Conservation (phyloP, 305 asterid genomes). For the Fraxinus platypoda region DNA sequence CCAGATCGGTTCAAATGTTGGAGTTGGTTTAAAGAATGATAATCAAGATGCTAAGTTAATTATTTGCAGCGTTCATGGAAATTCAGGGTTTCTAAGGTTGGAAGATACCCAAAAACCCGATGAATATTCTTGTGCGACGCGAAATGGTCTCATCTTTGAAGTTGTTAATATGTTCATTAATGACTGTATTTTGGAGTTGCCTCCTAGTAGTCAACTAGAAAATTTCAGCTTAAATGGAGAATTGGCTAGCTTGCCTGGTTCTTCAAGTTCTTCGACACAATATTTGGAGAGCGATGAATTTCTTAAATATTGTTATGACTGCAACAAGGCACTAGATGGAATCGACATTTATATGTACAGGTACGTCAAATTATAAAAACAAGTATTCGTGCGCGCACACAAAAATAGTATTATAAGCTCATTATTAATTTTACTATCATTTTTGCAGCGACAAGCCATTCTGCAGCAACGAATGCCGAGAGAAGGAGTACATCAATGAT, state of each 20-base stretch:
- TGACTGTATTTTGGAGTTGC: slow-evolving; percentile 37
- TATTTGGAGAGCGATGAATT: background rate
- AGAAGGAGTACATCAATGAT: background rate
- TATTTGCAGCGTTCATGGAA: background rate
- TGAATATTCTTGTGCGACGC: background rate
- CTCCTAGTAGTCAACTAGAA: slow-evolving; percentile 3
- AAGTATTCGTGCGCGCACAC: background rate
- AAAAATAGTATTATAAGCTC: background rate
- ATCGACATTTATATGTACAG: slow-evolving; percentile 26
- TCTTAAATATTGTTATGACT: slow-evolving; percentile 24
- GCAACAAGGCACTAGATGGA: background rate
- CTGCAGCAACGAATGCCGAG: slow-evolving; percentile 32
- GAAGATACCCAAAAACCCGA: background rate
- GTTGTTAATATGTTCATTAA: slow-evolving; percentile 21
- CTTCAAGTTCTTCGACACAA: background rate
- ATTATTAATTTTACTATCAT: background rate
- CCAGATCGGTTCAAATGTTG: background rate
- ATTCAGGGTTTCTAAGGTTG: background rate
- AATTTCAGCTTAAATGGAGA: background rate
- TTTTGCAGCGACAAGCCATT: slow-evolving; percentile 26
- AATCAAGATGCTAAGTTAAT: background rate
- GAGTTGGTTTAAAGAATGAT: background rate
- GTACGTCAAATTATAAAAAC: slow-evolving; percentile 1
- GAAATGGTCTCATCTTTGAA: background rate
- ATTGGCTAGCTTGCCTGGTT: background rate